These are phyloP conservation scores for Neofusicoccum laricinum DNA, from an alignment of 2,329 filamentous ascomycete species.

Conservation along the genomic window DNA sequence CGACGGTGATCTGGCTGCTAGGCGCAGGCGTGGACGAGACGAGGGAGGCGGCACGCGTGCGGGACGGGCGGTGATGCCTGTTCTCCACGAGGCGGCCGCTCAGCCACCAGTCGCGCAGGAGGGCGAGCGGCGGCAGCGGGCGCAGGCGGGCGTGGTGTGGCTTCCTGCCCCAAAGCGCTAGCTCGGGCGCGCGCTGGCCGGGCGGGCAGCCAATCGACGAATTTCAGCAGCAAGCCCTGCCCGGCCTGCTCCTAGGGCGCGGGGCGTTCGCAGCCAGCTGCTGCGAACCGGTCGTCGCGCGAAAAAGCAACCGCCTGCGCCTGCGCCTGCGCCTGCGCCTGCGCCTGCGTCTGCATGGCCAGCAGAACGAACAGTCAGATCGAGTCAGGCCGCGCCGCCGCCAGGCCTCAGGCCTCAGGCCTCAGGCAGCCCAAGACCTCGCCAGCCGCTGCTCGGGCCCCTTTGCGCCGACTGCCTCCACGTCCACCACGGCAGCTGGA, in stretches of 20 bases:
- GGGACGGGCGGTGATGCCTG: conserved; percentile 4
- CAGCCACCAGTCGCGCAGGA: not conserved
- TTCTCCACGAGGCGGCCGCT: not conserved
- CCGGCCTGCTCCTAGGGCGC: not conserved
- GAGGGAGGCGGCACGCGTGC: no score
- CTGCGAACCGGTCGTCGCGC: not conserved
- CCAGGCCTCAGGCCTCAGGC: no score
- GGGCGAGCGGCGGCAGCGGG: not conserved
- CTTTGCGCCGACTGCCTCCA: not conserved
- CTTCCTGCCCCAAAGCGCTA: not conserved
- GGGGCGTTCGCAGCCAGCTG: not conserved
- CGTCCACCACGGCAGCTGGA: not conserved
- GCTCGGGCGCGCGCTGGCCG: not conserved
- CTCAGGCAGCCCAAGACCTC: no score
- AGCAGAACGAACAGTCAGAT: no score
- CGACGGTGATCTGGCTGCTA: conserved; percentile 1
- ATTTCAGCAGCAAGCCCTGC: not conserved
- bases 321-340: not conserved
- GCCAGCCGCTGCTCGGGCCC: not conserved
- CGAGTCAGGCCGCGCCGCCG: no score
- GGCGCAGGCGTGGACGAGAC: not conserved
- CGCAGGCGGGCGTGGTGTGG: not conserved
- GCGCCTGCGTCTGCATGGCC: no score
- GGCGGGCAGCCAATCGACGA: not conserved
- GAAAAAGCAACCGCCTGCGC: no score